Evolutionary conservation across 805 yeast species (phyloP), one percentile per base, ranked within the genome.

Genomic region (Danielozyma ontarioensis): DNA sequence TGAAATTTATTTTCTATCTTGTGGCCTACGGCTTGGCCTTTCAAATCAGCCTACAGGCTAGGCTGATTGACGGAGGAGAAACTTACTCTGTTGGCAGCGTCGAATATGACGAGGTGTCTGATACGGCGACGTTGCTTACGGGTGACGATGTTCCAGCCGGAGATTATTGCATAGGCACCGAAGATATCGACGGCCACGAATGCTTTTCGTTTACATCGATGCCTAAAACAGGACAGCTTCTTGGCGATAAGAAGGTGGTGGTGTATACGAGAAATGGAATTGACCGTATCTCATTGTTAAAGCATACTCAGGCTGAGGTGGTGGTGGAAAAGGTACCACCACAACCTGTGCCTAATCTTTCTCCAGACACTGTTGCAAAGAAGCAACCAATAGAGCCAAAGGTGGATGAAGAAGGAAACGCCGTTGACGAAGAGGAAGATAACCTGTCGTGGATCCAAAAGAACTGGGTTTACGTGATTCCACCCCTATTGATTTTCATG

Each of bases 391-490:
- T 34, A 10, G 38, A 48, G 8, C 45, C 29, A 27, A 36, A 32
- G 13, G 46, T 37, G 16, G 54, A 55, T 32, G 54, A 51, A 10
- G 37, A 50, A 2, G 63, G 62, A 1, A 50, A 48, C 7, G 47
- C 41, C 25, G 39, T 44, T 3, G 53, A 50, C 23, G 50, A 40
- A 16, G 55, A 42, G 28, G 59, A 46, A 14, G 62, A 51, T 29
- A 50, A 48, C 12, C 47, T 63, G 25, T 68, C 79, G 4, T 77
- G 76, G 54, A 56, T 78, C 13, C 82, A 77, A 48, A 70, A 71
- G 50, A 71, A 78, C 54, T 78, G 83, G 83, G 63, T 74, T 67
- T 76, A 72, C 51, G 58, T 78, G 17, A 74, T 74, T 5, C 75
- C 78, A 2, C 74, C 74, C 11, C 40, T 53, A 37, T 35, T 51